These are phyloP conservation scores for Rheum nobile DNA, from an alignment of 148 eudicot genomes.

Conservation along the genomic window DNA sequence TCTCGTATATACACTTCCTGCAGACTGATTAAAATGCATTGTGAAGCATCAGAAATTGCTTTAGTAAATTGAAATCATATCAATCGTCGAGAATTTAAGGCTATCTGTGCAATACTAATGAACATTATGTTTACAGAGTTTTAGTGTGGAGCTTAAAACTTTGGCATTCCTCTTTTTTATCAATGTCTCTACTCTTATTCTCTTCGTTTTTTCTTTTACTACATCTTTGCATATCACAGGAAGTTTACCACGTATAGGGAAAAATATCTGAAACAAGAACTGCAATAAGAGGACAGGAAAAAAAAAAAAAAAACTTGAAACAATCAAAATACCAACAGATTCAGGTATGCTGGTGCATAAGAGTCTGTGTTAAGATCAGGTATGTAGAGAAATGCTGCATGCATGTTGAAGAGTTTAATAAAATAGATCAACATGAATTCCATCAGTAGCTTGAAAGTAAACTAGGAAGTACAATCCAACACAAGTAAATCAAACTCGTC, in stretches of 20 bases:
- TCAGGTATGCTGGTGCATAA: neutral
- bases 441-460: neutral
- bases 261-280: neutral
- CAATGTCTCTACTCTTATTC: neutral
- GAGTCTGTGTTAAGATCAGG: neutral
- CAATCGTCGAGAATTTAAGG: neutral
- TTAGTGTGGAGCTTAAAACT: neutral
- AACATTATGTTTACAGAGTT: neutral
- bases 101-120: neutral
- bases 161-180: neutral
- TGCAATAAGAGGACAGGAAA: neutral
- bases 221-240: neutral
- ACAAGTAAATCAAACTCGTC: neutral
- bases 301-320: neutral
- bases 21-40: slow-evolving; percentile 37
- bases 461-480: neutral
- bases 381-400: neutral
- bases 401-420: neutral
- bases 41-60: slow-evolving; percentile 3
- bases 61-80: neutral
- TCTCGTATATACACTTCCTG: slow-evolving; percentile 74
- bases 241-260: neutral
- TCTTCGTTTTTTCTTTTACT: neutral
- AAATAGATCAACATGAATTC: neutral
- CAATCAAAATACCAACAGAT: neutral